Base-by-base conservation (phyloP, 164 flowering plant genomes). In the Taxillus chinensis region DNA sequence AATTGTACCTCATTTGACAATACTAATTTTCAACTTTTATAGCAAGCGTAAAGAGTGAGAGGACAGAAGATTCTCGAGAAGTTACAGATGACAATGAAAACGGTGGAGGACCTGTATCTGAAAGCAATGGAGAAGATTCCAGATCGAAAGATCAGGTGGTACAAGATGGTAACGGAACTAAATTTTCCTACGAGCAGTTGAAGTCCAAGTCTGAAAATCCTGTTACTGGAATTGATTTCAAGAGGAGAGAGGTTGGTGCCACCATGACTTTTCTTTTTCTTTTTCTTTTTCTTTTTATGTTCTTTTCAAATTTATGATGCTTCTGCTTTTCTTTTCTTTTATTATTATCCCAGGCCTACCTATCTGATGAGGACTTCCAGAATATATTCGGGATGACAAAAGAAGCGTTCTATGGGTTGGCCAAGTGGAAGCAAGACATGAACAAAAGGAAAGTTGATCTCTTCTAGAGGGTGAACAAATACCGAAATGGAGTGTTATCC, bases 381-480 rank as follows among this genome's bases (percentile, higher is more conserved):
- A 66, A 75, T 12, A 72, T 90, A n/a, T 65, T 93, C 43, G 89
- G 95, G 55, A 76, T 83, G 82, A 54, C 79, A 1, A 90, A 89
- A 77, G 97, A 89, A 65, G 87, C 84, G 62, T 93, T 93, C 71
- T 79, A 83, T 58, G 75, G 73, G 62, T 67, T 90, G 65, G 97
- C 99, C 0, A 90, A 74, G 64, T 93, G 99, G 99, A 93, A 93
- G 86, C 97, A 89, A 72, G 97, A 90, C 81, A 71, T 90, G 87
- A 84, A 63, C 72, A 93, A 93, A 78, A 89, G 59, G 85, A 93
- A 89, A 73, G 75, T 79, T 10, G 96, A 87, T 72, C 81, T 93
- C 62, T 93, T 93, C 69, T 93, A 79, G 73, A 60, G 57, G 27
- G 27, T 27, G 27, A 27, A 27, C 62, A 15, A 27, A 62, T 38